Percentiles rank a stretch among this genome's conserved stretches.
Conservation (phyloP, 2,329 filamentous ascomycete genomes). For the Neoarthrinium moseri region DNA sequence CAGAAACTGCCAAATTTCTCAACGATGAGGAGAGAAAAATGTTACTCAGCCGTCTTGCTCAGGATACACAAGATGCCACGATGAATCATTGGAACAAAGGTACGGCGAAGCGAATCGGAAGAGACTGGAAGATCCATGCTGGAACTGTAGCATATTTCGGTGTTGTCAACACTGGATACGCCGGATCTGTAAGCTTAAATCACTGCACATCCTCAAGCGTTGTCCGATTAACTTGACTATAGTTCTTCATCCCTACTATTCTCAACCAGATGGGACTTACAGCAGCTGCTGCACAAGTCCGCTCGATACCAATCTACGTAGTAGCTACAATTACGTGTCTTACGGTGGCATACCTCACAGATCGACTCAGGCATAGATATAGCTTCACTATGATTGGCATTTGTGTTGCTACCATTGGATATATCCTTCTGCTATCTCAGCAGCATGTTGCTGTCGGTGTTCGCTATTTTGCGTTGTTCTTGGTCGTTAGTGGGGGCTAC, state of each 20-base stretch:
- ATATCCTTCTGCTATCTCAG: constrained; percentile 52
- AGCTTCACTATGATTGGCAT: constrained; percentile 52
- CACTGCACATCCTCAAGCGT: background rate
- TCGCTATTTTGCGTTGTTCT: constrained; percentile 54
- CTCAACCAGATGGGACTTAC: constrained; percentile 33
- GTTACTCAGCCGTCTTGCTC: constrained; percentile 30
- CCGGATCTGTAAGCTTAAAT: constrained; percentile 20
- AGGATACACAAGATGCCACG: constrained; percentile 39
- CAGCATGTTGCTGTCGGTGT: constrained; percentile 42
- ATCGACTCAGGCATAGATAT: constrained; percentile 50
- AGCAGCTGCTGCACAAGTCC: constrained; percentile 31
- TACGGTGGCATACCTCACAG: constrained; percentile 41
- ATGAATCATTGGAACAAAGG: constrained; percentile 54
- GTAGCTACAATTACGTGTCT: constrained; percentile 30
- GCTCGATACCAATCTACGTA: constrained; percentile 35
- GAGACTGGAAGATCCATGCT: constrained; percentile 45
- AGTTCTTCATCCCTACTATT: constrained; percentile 37
- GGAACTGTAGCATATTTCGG: constrained; percentile 34
- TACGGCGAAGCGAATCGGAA: constrained; percentile 43
- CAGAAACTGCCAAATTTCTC: constrained; percentile 40
- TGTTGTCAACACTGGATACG: constrained; percentile 45
- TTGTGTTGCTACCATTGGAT: constrained; percentile 50
- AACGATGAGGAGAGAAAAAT: constrained; percentile 40
- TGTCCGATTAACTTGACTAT: background rate
- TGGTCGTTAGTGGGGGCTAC: constrained; percentile 52